A percentile compares a stretch with the other conserved stretches of the same genome.
These are phyloP conservation scores for Paraphoma chrysanthemicola DNA, from an alignment of 2,329 filamentous ascomycete species.

Conservation along the genomic window DNA sequence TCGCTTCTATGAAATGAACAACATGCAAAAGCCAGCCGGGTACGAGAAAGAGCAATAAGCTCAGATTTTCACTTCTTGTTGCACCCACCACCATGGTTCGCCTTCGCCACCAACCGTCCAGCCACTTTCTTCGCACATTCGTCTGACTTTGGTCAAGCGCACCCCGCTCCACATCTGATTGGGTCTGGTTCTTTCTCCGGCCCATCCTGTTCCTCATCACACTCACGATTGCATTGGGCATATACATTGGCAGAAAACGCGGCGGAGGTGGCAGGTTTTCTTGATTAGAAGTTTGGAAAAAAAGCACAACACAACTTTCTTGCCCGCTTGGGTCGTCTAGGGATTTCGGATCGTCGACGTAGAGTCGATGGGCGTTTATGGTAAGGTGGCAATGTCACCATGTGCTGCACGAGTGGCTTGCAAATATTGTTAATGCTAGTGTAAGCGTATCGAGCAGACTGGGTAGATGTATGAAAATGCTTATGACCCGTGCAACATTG, in stretches of 20 bases:
- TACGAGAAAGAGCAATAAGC: slow-evolving; percentile 72
- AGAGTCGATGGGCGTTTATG: neutral
- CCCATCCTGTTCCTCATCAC: slow-evolving; percentile 27
- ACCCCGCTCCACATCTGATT: slow-evolving; percentile 28
- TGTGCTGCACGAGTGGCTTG: neutral
- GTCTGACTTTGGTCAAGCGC: slow-evolving; percentile 41
- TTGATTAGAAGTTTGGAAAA: slow-evolving; percentile 6
- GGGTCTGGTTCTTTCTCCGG: slow-evolving; percentile 30
- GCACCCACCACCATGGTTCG: slow-evolving; percentile 3
- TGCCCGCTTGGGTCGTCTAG: slow-evolving; percentile 5
- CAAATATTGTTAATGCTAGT: slow-evolving; percentile 10
- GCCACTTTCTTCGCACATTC: slow-evolving; percentile 11
- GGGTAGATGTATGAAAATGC: slow-evolving; percentile 8
- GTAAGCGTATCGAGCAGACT: slow-evolving; percentile 3
- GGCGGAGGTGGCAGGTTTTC: slow-evolving; percentile 3
- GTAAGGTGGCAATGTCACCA: neutral
- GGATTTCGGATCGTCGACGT: neutral
- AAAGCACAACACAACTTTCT: slow-evolving; percentile 6
- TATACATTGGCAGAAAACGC: slow-evolving; percentile 17
- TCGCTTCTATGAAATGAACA: slow-evolving; percentile 83
- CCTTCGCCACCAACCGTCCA: neutral
- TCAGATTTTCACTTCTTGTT: slow-evolving; percentile 18
- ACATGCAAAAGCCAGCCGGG: slow-evolving; percentile 81
- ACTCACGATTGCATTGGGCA: slow-evolving; percentile 19
- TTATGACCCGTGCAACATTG: neutral